A percentile compares a stretch with the other conserved stretches of the same genome.
These are phyloP conservation scores for Cordyceps farinosa DNA, from an alignment of 2,329 filamentous ascomycete species.

Conservation along the genomic window DNA sequence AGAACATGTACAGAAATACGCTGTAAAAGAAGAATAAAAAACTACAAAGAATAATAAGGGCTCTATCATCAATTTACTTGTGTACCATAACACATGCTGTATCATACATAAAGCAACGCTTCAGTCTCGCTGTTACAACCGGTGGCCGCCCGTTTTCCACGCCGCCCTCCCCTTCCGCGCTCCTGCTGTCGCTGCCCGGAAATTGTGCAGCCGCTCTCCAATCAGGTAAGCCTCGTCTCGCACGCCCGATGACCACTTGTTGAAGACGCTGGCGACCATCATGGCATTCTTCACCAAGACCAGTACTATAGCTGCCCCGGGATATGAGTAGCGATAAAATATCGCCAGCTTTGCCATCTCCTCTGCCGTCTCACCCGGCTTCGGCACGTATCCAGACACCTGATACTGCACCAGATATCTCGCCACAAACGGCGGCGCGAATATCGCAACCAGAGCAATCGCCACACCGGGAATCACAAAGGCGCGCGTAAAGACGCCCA, in stretches of 20 bases:
- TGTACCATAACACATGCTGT: neutral
- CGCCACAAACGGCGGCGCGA: constrained; percentile 61
- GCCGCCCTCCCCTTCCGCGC: constrained; percentile 33
- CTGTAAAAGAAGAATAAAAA: no score
- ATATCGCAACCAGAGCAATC: constrained; percentile 59
- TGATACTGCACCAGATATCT: constrained; percentile 28
- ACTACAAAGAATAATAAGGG: no score
- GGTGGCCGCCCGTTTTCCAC: constrained; percentile 35
- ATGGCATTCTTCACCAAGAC: constrained; percentile 41
- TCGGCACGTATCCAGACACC: constrained; percentile 16
- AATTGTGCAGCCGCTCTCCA: constrained; percentile 92
- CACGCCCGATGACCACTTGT: constrained; percentile 75
- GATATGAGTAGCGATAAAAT: constrained; percentile 65
- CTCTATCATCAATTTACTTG: neutral
- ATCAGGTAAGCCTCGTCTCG: constrained; percentile 95
- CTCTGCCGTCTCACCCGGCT: constrained; percentile 24
- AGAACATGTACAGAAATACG: no score
- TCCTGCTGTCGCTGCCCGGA: constrained; percentile 53
- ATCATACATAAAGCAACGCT: neutral
- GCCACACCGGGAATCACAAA: constrained; percentile 75
- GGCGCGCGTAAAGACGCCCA: constrained; percentile 73
- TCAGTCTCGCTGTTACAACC: constrained; percentile 24
- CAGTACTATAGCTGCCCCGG: constrained; percentile 53
- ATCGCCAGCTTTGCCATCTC: constrained; percentile 33
- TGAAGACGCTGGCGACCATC: constrained; percentile 59